Conservation (phyloP, 108 stramenopile genomes). For the Nannochloropsis gaditana region DNA sequence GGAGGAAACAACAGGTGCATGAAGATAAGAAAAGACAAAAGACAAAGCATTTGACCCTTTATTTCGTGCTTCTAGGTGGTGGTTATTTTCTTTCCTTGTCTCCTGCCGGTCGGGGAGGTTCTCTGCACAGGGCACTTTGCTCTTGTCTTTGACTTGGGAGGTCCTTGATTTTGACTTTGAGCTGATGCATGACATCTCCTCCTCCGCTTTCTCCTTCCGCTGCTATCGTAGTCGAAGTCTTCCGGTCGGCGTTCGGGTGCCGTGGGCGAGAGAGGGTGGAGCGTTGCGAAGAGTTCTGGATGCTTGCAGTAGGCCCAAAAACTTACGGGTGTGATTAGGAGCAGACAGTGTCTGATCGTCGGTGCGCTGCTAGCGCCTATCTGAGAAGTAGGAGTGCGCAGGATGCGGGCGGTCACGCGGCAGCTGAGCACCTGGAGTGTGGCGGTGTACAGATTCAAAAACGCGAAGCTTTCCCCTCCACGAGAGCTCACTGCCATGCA, state of each 20-base stretch:
- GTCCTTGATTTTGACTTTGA: too few species aligned
- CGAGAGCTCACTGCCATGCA: background rate
- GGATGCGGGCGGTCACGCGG: background rate
- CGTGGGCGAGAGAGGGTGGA: conserved; percentile 14
- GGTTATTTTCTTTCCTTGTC: too few species aligned
- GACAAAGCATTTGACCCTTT: too few species aligned
- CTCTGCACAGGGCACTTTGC: too few species aligned
- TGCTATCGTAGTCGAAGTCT: background rate
- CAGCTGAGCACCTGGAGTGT: background rate
- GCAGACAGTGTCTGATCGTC: background rate
- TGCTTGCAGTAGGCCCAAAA: background rate
- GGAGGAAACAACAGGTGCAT: too few species aligned
- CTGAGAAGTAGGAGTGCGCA: background rate
- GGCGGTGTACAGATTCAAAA: background rate
- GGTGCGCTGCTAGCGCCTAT: background rate
- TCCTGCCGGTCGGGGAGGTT: too few species aligned
- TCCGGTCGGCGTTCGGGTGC: background rate
- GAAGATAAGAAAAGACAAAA: too few species aligned
- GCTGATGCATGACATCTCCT: too few species aligned
- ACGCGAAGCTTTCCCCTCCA: background rate
- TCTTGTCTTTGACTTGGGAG: too few species aligned
- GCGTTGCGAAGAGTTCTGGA: background rate
- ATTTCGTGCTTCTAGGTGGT: too few species aligned
- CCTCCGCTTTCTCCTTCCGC: background rate
- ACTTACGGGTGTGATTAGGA: background rate